Evolutionary conservation across 2,329 filamentous ascomycete genomes (phyloP).

Genomic region (Thielaviopsis populi): DNA sequence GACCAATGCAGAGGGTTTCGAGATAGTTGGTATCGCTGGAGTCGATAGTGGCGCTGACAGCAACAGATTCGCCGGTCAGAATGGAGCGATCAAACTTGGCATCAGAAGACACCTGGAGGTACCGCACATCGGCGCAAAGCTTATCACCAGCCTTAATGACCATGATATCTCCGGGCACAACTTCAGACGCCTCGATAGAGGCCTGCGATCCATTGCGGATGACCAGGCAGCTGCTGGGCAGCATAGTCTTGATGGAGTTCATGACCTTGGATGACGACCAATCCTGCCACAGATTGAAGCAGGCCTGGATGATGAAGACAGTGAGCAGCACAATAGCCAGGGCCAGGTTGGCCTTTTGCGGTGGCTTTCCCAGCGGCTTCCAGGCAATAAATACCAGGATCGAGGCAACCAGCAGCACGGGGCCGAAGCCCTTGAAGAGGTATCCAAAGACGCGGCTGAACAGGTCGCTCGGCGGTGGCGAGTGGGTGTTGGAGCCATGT

Average conservation of each 20-base stretch:
- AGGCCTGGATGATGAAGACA: slow-evolving; percentile 55
- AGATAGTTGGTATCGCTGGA: slow-evolving; percentile 51
- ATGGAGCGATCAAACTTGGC: slow-evolving; percentile 90
- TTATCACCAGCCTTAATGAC: slow-evolving; percentile 80
- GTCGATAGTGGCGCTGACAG: slow-evolving; percentile 59
- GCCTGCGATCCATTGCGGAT: slow-evolving; percentile 61
- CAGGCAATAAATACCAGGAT: slow-evolving; percentile 64
- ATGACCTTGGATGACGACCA: slow-evolving; percentile 65
- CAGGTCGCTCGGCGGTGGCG: slow-evolving; percentile 47
- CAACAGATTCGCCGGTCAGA: slow-evolving; percentile 61
- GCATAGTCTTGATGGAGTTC: slow-evolving; percentile 65
- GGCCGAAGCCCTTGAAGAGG: slow-evolving; percentile 64
- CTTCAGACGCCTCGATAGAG: slow-evolving; percentile 79
- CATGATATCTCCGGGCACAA: slow-evolving; percentile 89
- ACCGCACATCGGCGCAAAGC: slow-evolving; percentile 74
- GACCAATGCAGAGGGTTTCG: slow-evolving; percentile 92
- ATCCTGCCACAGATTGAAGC: slow-evolving; percentile 57
- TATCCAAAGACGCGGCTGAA: slow-evolving; percentile 40
- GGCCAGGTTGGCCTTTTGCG: slow-evolving; percentile 53
- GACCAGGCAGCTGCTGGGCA: slow-evolving; percentile 62
- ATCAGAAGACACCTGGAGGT: slow-evolving; percentile 66
- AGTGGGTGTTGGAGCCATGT: slow-evolving; percentile 52
- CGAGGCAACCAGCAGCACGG: slow-evolving; percentile 50
- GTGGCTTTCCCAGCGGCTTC: slow-evolving; percentile 58
- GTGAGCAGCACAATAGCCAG: slow-evolving; percentile 57